Base-by-base conservation (phyloP, 2,329 filamentous ascomycete species). In the Cladorrhinum sp. region DNA sequence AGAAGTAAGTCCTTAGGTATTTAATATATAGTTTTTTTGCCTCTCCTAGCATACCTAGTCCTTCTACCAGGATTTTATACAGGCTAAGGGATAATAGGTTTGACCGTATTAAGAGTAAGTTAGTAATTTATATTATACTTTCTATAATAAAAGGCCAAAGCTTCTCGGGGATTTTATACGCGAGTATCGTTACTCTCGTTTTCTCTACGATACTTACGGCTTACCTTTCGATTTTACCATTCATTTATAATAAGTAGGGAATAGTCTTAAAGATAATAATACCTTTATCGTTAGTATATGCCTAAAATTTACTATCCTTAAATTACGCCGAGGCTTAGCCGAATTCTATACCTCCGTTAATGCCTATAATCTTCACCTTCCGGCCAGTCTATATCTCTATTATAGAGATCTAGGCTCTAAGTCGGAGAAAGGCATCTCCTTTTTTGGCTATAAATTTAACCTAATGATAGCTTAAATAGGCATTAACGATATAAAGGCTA, bases 1-100 rank as follows among this genome's bases (percentile, higher is more conserved):
- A 60, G 18, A 55, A 60, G 51, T 60, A 60, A 6, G 52, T 10
- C 3, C 52, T 24, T 7, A 60, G 39, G 7, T 60, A 18, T 5
- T 24, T 12, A 8, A 60, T 60, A 10, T 55, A 39, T 12, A 24
- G 58, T 28, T 55, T 50, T 5, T 20, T 18, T 3, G 46, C 52
- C 6, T 18, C 20, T 8, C 26, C 30, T 20, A 10, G 56, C 30
- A 58, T 58, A 2, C 20, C n/a, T 4, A 58, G 3, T 4, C 9
- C 56, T 3, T 10, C 20, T 6, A 36, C 39, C 3, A 60, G 39
- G 2, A 7, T 5, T 10, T 60, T 24, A 3, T 54, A 28, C 5
- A 39, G 58, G 18, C 39, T 42, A n/a, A 21, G 14, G 1, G 5
- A 8, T 3, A 2, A 6, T 28, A 6, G 48, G 21, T 18, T 60